Base-by-base conservation (phyloP, 148 eudicot genomes). In the Cornus kousa region DNA sequence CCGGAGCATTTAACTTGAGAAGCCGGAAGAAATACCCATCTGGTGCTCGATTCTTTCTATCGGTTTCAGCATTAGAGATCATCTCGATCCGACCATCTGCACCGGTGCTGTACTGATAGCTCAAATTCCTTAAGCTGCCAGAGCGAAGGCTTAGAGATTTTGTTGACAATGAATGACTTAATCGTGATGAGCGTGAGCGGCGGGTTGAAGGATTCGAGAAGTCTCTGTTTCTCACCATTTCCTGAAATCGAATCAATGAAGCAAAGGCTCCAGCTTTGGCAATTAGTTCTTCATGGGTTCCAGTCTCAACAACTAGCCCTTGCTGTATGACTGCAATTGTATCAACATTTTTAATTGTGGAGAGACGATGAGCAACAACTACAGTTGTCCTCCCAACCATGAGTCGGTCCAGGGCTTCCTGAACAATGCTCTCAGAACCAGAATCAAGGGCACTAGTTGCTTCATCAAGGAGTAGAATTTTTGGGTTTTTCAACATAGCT, bases 401-500 rank as follows among this genome's bases (percentile, higher is more conserved):
- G n/a, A 97, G 89, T 19, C 99, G 92, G 83, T 97, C 99, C 3
- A 97, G 90, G 66, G 99, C 99, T 81, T 94, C 99, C 81, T 97
- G 98, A 78, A 97, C 99, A 46, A 97, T 90, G 89, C 93, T 97
- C 81, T 97, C 99, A 0, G 99, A 94, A 79, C 97, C 87, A 46
- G 97, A 94, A 80, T 97, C 99, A 2, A 97, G 97, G 55, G 99
- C 99, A 78, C 99, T 97, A 7, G 99, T 97, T 69, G 99, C 99
- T 84, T 97, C 99, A 11, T 97, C 99, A 32, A 97, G 92, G 50
- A 97, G 94, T 65, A 97, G 99, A 68, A 97, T 94, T 78, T 94
- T 97, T 0, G 98, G 99, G 86, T 97, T 84, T 83, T 97, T 97
- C 64, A 97, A 83, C 99, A 97, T 97, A 32, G 99, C 99, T 83